Evolutionary conservation across 352 stramenopile species (phyloP), one percentile per base, ranked within the genome.

Genomic region (Lagenidium giganteum): DNA sequence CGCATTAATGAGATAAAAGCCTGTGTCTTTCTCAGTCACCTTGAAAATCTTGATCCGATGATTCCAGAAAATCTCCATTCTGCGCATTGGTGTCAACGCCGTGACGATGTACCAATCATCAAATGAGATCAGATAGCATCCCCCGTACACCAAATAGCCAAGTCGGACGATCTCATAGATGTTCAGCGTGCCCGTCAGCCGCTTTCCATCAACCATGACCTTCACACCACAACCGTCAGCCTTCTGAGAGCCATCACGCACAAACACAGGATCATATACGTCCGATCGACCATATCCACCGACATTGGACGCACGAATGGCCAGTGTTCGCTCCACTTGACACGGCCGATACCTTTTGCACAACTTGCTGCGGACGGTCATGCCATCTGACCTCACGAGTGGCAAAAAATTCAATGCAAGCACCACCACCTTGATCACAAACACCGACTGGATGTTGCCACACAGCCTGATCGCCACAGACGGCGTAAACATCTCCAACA

Each of bases 351-450:
- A 48, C 35, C 7, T 42, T 45, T n/a, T 44, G 31, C 17, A 54
- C 27, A 8, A 26, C 23, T 21, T 26, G 25, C 27, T 45, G 11
- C 20, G 33, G 8, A n/a, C 26, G 2, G 33, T 47, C 24, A 53
- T 43, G 6, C 21, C 29, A 31, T 37, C 23, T 5, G 39, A 35
- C 14, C 45, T 40, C 0, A 57, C 1, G 3, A 61, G 17, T 3
- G 52, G 28, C 6, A 52, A 6, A 23, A 38, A 4, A 25, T 56
- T 56, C 4, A 51, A 6, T 5, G 18, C 43, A 3, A 67, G 29
- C 17, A 67, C 27, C n/a, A n/a, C 25, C 4, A 67, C 17, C 34
- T 67, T 67, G 32, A 41, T 24, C 0, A 11, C 18, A 31, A 64
- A 63, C 13, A 64, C 24, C 4, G 55, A 30, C 16, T 11, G 41